Evolutionary conservation across 108 stramenopile genomes (phyloP).

Genomic region (Cyclotella kingstonii): DNA sequence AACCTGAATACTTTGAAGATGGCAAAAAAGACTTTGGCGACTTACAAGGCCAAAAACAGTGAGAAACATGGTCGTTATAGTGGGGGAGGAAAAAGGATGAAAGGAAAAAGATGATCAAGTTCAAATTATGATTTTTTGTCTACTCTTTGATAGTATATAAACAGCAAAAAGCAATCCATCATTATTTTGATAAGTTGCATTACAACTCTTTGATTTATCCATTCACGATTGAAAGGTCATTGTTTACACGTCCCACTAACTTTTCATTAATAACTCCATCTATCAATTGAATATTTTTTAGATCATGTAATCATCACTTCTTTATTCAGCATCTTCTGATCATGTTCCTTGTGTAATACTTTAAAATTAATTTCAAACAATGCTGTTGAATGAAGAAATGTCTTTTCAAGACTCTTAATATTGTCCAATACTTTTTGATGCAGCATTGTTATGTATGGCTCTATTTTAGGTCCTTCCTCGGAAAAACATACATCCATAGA

Average conservation of each 20-base stretch:
- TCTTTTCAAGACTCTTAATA: conserved; percentile 24
- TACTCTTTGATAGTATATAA: background rate
- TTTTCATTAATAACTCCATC: background rate
- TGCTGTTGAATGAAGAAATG: conserved; percentile 2
- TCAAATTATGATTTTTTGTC: background rate
- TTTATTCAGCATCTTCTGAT: conserved; percentile 1
- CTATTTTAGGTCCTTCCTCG: conserved; percentile 35
- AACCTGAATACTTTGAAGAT: conserved; percentile 63
- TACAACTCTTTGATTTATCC: background rate
- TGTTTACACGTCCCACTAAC: background rate
- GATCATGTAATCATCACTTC: background rate
- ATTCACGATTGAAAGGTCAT: background rate
- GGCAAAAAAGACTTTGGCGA: conserved; percentile 62
- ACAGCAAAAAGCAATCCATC: background rate
- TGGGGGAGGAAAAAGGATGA: conserved; percentile 24
- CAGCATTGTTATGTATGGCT: conserved; percentile 36
- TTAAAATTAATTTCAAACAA: background rate
- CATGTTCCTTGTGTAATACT: conserved; percentile 4
- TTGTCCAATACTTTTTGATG: conserved; percentile 19
- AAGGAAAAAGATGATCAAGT: background rate
- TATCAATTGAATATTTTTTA: conserved; percentile 2
- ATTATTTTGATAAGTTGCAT: background rate
- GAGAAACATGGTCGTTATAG: conserved; percentile 15
- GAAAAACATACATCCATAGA: conserved; percentile 53
- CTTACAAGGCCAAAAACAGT: conserved; percentile 32